A percentile compares a stretch with the other conserved stretches of the same genome.
Conservation (phyloP, 805 yeast genomes). For the Lipomyces sp. region DNA sequence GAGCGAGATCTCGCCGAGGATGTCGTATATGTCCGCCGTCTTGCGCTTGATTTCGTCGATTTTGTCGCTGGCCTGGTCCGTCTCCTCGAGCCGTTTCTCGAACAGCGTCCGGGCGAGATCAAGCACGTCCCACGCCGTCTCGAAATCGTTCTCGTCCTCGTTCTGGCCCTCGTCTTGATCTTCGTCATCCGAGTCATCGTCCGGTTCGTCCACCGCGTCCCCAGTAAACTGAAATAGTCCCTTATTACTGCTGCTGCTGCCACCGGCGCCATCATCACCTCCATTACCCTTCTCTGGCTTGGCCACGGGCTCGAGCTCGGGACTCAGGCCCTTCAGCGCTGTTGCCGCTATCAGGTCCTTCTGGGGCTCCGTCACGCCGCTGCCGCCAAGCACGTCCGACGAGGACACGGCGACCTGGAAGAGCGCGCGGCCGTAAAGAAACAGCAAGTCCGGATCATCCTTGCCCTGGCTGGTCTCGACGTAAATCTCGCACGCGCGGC, state of each 20-base stretch:
- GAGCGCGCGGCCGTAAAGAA: slow-evolving; percentile 73
- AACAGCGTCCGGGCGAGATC: slow-evolving; percentile 73
- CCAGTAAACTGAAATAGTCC: slow-evolving; percentile 28
- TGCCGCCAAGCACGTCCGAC: slow-evolving; percentile 71
- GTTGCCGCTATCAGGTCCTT: slow-evolving; percentile 26
- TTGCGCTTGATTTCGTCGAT: slow-evolving; percentile 45
- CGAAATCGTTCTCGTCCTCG: slow-evolving; percentile 65
- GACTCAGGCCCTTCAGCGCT: slow-evolving; percentile 31
- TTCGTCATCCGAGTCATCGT: slow-evolving; percentile 18
- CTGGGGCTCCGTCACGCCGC: slow-evolving; percentile 9
- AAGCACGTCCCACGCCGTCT: slow-evolving; percentile 79
- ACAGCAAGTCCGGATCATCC: slow-evolving; percentile 70
- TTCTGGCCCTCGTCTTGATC: slow-evolving; percentile 36
- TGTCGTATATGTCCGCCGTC: slow-evolving; percentile 69
- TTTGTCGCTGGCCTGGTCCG: slow-evolving; percentile 31
- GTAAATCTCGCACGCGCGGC: slow-evolving; percentile 63
- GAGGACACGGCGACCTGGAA: slow-evolving; percentile 72
- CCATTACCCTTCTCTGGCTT: too few species aligned
- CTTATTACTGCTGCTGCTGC: slow-evolving; percentile 5
- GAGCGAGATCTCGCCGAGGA: slow-evolving; percentile 83
- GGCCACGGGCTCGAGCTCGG: slow-evolving; percentile 34
- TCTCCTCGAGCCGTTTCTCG: slow-evolving; percentile 39
- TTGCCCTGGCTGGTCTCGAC: slow-evolving; percentile 50
- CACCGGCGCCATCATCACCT: too few species aligned
- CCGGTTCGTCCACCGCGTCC: slow-evolving; percentile 31